Evolutionary conservation across 805 yeast genomes (phyloP).

Genomic region (Monosporozyma solicola): DNA sequence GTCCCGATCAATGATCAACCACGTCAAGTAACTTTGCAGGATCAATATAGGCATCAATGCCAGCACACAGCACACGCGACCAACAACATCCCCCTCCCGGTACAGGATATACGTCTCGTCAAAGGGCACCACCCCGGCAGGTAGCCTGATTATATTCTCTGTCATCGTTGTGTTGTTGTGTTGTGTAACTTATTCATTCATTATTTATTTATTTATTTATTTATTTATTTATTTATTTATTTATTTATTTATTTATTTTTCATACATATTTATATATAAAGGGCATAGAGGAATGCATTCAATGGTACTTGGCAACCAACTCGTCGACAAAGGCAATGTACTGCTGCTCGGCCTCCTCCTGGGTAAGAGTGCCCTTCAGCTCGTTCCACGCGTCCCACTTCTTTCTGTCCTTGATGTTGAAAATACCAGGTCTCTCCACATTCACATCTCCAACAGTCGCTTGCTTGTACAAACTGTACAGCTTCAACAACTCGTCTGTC

Average conservation of each 20-base stretch:
- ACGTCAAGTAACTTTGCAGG: slow-evolving; percentile 69
- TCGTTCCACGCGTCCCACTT: slow-evolving; percentile 97
- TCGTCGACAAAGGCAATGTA: slow-evolving; percentile 62
- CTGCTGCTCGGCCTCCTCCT: slow-evolving; percentile 84
- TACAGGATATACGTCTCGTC: slow-evolving; percentile 83
- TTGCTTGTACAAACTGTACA: slow-evolving; percentile 93
- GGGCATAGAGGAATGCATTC: slow-evolving; percentile 3
- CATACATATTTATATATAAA: neutral
- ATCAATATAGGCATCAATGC: slow-evolving; percentile 76
- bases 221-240: neutral
- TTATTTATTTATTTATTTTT: neutral
- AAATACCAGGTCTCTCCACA: slow-evolving; percentile 81
- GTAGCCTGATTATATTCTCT: neutral
- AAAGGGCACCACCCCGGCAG: slow-evolving; percentile 41
- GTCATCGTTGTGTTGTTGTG: neutral
- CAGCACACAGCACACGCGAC: slow-evolving; percentile 59
- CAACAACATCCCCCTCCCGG: slow-evolving; percentile 53
- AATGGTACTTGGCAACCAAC: slow-evolving; percentile 39
- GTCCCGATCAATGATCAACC: slow-evolving; percentile 78
- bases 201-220: neutral
- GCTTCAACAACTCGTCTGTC: slow-evolving; percentile 76
- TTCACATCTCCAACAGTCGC: slow-evolving; percentile 86
- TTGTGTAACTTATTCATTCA: neutral
- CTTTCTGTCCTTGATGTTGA: slow-evolving; percentile 90
- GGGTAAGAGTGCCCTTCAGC: slow-evolving; percentile 64